Base-by-base conservation (phyloP, 345 rosid species). In the Gossypioides kirkii region DNA sequence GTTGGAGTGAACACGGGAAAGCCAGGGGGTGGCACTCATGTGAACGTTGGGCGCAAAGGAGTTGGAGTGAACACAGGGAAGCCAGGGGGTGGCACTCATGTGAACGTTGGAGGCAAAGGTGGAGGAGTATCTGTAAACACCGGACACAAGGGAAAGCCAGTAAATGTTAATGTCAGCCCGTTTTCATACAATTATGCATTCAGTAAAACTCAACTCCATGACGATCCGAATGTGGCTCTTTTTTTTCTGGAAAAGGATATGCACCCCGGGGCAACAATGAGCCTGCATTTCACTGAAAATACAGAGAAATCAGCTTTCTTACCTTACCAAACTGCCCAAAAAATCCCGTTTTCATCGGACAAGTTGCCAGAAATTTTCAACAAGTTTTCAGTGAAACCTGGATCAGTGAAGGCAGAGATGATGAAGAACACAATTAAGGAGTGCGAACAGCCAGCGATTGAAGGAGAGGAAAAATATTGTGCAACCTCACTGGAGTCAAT, bases 241-340 rank as follows among this genome's bases (percentile, higher is more conserved):
- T 92, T 95, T 80, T 95, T 95, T 90, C 78, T 89, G 82, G 98
- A 92, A 69, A 90, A 92, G 73, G 90, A 90, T 72, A 28, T 95
- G 78, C 81, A 84, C 56, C 79, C 82, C 1, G 85, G 90, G 22
- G 86, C 82, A 36, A 50, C 72, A 6, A 84, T 92, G 96, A 81
- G 79, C 77, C 64, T 95, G 69, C 76, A 84, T 42, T 92, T 95
- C 88, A 69, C 85, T 4, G 61, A 74, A 79, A 84, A 63, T 69
- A 67, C 86, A 9, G 80, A 86, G 50, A 54, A 69, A 13, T 76
- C 89, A 38, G 71, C 85, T 64, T 88, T 92, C 86, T 79, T 91
- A 79, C 90, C 97, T 36, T 92, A 94, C 58, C 79, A 78, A 36
- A 84, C 78, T n/a, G 89, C 97, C 2, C 71, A 82, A 49, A 72